phyloP scores from a whole-genome alignment of 2,329 filamentous ascomycete species.

The Emmonsiellopsis sp. region DNA sequence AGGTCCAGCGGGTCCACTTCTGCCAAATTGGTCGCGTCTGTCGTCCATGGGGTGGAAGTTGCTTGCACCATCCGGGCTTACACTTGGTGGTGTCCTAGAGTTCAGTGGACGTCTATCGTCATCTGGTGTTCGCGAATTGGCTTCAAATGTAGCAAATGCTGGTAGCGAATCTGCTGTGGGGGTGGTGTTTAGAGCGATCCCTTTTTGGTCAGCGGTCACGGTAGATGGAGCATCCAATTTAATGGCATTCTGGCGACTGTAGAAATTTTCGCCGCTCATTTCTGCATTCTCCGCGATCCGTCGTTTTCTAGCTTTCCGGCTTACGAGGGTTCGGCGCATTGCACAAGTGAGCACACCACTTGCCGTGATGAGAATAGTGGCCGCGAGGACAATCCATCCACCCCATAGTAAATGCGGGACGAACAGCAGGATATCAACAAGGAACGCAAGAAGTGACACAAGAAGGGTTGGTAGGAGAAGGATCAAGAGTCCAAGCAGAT shows the following conservation, averaged over 20 bases:
- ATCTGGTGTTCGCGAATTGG: constrained; percentile 21
- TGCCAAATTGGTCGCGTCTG: constrained; percentile 11
- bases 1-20: constrained; percentile 16
- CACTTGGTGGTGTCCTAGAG: constrained; percentile 21
- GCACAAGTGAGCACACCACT: constrained; percentile 82
- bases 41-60: constrained; percentile 8
- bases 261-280: constrained; percentile 93
- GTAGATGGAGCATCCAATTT: constrained; percentile 46
- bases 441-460: constrained; percentile 73
- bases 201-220: constrained; percentile 43
- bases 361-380: constrained; percentile 73
- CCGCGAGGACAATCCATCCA: constrained; percentile 82
- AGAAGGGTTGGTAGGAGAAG: constrained; percentile 78
- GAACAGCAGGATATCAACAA: constrained; percentile 89
- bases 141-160: constrained; percentile 27
- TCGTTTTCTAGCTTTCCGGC: constrained; percentile 85
- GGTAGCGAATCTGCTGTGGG: constrained; percentile 42
- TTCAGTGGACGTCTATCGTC: constrained; percentile 35
- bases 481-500: constrained; percentile 75
- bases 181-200: constrained; percentile 46
- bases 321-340: constrained; percentile 86
- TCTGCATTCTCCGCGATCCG: constrained; percentile 89
- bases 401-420: constrained; percentile 91
- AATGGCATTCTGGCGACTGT: constrained; percentile 49
- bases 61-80: constrained; percentile 11